A percentile compares a stretch with the other conserved stretches of the same genome.
Evolutionary conservation across 202 grass and related monocot genomes (phyloP).

Genomic region (Musa balbisiana): DNA sequence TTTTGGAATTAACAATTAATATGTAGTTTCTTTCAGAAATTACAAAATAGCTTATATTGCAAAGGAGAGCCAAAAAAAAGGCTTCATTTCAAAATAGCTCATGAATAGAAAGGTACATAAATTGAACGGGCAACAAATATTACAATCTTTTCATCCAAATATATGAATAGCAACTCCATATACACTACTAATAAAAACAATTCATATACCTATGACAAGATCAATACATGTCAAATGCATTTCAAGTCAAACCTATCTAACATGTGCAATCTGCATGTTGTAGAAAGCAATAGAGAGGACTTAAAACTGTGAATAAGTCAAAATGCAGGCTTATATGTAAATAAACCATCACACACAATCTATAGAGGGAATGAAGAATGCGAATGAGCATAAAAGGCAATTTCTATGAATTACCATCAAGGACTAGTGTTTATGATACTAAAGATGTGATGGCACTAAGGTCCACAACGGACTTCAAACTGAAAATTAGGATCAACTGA

Average conservation of each 20-base stretch:
- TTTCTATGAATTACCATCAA: not conserved
- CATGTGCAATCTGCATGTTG: too few relatives aligned
- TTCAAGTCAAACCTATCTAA: not conserved
- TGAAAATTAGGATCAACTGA: not conserved
- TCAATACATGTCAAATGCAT: not conserved
- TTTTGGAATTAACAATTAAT: not conserved
- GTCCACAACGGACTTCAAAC: not conserved
- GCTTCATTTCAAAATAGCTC: too few relatives aligned
- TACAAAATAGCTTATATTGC: not conserved
- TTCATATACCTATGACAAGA: not conserved
- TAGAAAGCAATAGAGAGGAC: too few relatives aligned
- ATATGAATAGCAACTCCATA: not conserved
- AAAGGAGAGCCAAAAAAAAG: not conserved
- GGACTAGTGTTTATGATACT: not conserved
- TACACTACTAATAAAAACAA: not conserved
- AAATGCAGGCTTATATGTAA: too few relatives aligned
- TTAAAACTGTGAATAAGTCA: too few relatives aligned
- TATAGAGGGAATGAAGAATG: too few relatives aligned
- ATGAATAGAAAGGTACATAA: too few relatives aligned
- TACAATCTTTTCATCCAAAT: not conserved
- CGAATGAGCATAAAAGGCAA: too few relatives aligned
- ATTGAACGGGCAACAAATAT: not conserved
- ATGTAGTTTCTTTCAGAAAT: not conserved
- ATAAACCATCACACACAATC: too few relatives aligned
- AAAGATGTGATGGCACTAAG: too few relatives aligned